A percentile compares a stretch with the other conserved stretches of the same genome.
phyloP scores from a whole-genome alignment of 345 rosid species.

The Balakata baccata region DNA sequence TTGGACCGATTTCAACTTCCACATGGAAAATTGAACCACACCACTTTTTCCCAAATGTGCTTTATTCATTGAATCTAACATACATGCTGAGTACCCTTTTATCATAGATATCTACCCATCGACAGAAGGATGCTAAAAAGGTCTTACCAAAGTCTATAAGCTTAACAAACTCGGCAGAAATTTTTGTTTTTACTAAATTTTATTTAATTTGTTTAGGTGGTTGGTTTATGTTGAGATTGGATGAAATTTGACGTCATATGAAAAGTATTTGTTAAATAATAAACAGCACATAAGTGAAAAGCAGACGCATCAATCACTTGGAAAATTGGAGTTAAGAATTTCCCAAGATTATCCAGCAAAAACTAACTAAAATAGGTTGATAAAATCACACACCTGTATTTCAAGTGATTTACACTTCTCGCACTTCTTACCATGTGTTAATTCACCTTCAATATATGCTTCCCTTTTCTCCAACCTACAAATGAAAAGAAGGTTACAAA shows the following conservation, averaged over 20 bases:
- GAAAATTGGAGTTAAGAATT: not conserved
- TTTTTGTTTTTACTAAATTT: not conserved
- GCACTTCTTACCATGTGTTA: conserved; percentile 34
- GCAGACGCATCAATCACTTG: not conserved
- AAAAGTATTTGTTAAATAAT: too few species aligned
- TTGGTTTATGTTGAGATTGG: not conserved
- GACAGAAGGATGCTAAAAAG: not conserved
- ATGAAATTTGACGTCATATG: not conserved
- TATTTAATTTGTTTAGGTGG: not conserved
- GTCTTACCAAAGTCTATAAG: not conserved
- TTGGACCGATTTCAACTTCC: not conserved
- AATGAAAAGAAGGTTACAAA: not conserved
- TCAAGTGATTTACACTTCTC: conserved; percentile 54
- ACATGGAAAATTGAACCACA: not conserved
- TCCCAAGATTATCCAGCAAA: not conserved
- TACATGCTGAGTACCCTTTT: too few species aligned
- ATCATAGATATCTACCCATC: not conserved
- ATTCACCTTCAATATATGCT: conserved; percentile 20
- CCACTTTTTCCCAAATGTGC: not conserved
- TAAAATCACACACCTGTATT: conserved; percentile 44
- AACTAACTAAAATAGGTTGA: not conserved
- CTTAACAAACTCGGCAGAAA: not conserved
- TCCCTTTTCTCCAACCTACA: conserved; percentile 43
- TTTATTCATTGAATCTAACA: not conserved
- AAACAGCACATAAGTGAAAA: not conserved